phyloP scores from a whole-genome alignment of 2,329 filamentous ascomycete species.

The Capronia americana region DNA sequence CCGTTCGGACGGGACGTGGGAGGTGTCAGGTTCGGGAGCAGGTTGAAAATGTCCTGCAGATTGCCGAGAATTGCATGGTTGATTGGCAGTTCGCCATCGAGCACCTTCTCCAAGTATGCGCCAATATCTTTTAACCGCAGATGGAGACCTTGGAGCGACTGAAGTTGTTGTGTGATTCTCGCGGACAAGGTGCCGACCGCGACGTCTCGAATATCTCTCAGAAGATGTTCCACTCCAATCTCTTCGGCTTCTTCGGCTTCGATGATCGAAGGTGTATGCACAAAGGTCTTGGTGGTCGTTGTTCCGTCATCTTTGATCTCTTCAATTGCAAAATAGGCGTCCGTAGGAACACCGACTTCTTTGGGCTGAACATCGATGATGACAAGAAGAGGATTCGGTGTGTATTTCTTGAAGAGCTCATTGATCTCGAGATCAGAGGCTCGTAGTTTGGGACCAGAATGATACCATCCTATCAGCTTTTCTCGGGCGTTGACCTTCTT shows the following conservation, averaged over 20 bases:
- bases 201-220: conserved; percentile 97
- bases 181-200: conserved; percentile 96
- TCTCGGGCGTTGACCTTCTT: conserved; percentile 99
- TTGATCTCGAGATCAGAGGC: conserved; percentile 99
- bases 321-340: conserved; percentile 98
- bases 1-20: conserved; percentile 64
- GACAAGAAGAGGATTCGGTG: conserved; percentile 91
- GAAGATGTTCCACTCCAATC: conserved; percentile 96
- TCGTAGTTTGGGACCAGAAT: conserved; percentile 94
- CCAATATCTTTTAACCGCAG: conserved; percentile 94
- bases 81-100: conserved; percentile 88
- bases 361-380: conserved; percentile 99
- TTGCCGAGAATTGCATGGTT: conserved; percentile 98
- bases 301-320: conserved; percentile 99
- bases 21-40: conserved; percentile 91
- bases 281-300: conserved; percentile 94
- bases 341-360: conserved; percentile 95
- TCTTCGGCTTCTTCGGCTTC: conserved; percentile 99
- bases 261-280: conserved; percentile 97
- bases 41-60: conserved; percentile 99
- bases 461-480: conserved; percentile 99
- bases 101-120: conserved; percentile 92
- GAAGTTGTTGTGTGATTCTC: conserved; percentile 94
- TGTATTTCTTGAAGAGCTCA: conserved; percentile 99
- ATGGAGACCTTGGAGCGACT: conserved; percentile 95